These are phyloP conservation scores for Eimeria brunetti DNA, from an alignment of 169 alveolate genomes.

Conservation along the genomic window DNA sequence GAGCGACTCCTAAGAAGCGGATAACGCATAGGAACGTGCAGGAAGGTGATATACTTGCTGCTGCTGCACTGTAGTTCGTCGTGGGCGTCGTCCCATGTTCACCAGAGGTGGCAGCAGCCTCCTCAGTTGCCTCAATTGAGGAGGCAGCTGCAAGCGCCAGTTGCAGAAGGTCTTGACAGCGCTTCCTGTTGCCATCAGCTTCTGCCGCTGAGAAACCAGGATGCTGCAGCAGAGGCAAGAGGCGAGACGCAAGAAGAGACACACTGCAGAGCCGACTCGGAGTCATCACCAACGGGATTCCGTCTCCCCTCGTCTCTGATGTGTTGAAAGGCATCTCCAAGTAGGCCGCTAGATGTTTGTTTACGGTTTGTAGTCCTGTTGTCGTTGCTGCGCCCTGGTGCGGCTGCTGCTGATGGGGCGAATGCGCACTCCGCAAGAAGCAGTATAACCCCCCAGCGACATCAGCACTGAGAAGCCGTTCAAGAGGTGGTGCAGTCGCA, in stretches of 20 bases:
- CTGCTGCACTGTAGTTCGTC: background rate
- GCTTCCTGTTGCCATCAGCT: constrained; percentile 11
- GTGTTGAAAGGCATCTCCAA: background rate
- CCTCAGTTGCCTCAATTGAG: constrained; percentile 33
- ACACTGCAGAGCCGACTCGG: constrained; percentile 35
- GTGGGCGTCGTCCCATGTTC: background rate
- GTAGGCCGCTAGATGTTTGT: constrained; percentile 21
- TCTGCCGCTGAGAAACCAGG: background rate
- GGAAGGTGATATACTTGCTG: background rate
- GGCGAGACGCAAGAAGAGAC: constrained; percentile 38
- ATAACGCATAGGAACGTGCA: constrained; percentile 58
- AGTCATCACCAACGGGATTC: background rate
- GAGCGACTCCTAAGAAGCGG: constrained; percentile 25
- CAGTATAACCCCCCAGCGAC: constrained; percentile 25
- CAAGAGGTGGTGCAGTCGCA: constrained; percentile 30
- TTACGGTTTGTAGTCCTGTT: background rate
- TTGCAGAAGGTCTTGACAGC: constrained; percentile 6
- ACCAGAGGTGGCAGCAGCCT: background rate
- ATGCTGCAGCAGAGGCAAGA: constrained; percentile 48
- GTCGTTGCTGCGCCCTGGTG: background rate
- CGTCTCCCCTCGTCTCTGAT: background rate
- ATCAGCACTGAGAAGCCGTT: constrained; percentile 62
- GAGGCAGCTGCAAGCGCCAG: constrained; percentile 41
- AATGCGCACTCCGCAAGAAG: background rate
- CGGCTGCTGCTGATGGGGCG: constrained; percentile 27